Base-by-base conservation (phyloP, 177 flowering plant species). In the Telopea speciosissima region DNA sequence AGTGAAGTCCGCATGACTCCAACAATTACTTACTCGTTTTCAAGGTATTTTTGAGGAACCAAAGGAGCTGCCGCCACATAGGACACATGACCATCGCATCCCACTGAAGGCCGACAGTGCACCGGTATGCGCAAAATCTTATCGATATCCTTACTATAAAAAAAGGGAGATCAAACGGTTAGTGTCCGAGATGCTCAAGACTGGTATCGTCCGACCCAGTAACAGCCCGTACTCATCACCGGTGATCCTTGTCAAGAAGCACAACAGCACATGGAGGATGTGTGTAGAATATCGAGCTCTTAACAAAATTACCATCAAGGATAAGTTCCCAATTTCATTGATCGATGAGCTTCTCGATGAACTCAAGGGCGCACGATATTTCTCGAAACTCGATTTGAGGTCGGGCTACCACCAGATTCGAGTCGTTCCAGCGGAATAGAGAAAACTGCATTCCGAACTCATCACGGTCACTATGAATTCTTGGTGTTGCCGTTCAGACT, bases 281-380 rank as follows among this genome's bases (percentile, higher is more conserved):
- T 54, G n/a, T 6, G 24, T 72, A 0, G 63, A 69, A 10, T 69
- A 59, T 16, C 7, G 52, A 9, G 52, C 63, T 4, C 28, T 69
- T 2, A 69, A 69, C 40, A 8, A 28, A 23, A 14, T 21, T 2
- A 69, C 64, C 0, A 22, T 69, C 19, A 69, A 60, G 33, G 63
- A 69, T 16, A 59, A 60, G 45, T 69, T 58, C 14, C 64, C 49
- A 1, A 69, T 69, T 16, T 64, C 64, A 26, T 1, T 60, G 1
- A 67, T 74, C 23, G 67, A 73, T 59, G 75, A 72, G 60, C 25
- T 74, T 13, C 28, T 68, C 5, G 73, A 74, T 45, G 73, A 70
- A 33, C 23, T 70, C 14, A 10, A 14, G 6, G 72, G 59, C 1
- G 76, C 73, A 5, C 0, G 5, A 1, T 3, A 42, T 9, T 74